phyloP scores from a whole-genome alignment of 2,329 filamentous ascomycete genomes.

The Colletotrichum echinochloae region DNA sequence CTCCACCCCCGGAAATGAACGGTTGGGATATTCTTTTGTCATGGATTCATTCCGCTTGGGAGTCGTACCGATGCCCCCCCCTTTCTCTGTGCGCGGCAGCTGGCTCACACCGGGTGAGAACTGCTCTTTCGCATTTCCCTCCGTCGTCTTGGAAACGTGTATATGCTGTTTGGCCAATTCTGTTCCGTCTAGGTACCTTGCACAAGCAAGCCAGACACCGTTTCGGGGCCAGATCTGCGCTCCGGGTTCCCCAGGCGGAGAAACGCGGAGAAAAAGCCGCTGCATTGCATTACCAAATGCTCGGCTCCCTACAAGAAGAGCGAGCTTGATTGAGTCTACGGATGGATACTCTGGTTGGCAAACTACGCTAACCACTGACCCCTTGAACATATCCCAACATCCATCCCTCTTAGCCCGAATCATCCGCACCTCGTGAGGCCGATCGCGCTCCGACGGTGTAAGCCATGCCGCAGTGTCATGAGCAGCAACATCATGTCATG shows the following conservation, averaged over 20 bases:
- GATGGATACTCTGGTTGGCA: too few species aligned
- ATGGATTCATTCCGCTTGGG: too few species aligned
- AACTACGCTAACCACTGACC: too few species aligned
- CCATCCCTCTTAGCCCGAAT: too few species aligned
- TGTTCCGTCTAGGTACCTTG: too few species aligned
- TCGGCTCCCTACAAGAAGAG: too few species aligned
- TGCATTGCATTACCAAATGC: not conserved
- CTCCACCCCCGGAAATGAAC: not conserved
- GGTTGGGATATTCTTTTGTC: not conserved
- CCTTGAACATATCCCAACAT: too few species aligned
- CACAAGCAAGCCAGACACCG: not conserved
- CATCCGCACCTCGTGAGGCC: not conserved
- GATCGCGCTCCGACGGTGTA: not conserved
- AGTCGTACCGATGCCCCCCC: not conserved
- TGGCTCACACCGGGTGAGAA: too few species aligned
- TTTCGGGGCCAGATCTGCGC: conserved; percentile 7
- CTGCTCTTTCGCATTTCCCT: not conserved
- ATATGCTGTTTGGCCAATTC: not conserved
- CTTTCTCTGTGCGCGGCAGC: too few species aligned
- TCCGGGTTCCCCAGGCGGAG: conserved; percentile 8
- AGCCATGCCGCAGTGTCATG: not conserved
- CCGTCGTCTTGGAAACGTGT: too few species aligned
- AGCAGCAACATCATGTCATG: not conserved
- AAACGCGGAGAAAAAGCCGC: conserved; percentile 5
- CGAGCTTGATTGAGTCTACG: too few species aligned